Percentiles rank a stretch among this genome's conserved stretches.
Conservation (phyloP, 371 early-diverging fungal species). For the Mortierella sp. region DNA sequence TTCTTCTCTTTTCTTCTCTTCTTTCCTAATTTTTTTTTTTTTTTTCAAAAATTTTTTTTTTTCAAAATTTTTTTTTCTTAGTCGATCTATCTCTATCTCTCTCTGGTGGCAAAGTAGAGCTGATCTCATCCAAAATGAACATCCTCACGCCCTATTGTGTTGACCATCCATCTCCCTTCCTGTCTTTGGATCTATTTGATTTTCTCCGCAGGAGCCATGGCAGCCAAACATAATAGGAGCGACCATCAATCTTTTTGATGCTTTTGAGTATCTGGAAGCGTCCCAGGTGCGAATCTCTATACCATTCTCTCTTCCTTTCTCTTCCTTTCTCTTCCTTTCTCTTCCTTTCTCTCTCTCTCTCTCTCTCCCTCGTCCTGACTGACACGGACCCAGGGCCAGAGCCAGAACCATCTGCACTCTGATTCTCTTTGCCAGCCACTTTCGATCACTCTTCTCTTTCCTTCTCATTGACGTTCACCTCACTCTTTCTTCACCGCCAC, state of each 20-base stretch:
- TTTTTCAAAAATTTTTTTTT: too few relatives aligned
- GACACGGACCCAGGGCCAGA: not conserved
- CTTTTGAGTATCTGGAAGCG: not conserved
- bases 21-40: too few relatives aligned
- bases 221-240: not conserved
- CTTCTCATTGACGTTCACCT: not conserved
- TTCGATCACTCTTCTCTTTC: not conserved
- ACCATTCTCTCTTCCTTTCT: too few relatives aligned
- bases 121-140: not conserved
- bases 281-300: not conserved
- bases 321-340: not conserved
- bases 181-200: not conserved
- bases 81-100: not conserved
- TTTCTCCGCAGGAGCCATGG: too few relatives aligned
- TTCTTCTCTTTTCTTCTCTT: not conserved
- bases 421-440: conserved; percentile 3
- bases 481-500: too few relatives aligned
- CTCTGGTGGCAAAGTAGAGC: not conserved
- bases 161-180: not conserved
- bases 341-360: not conserved
- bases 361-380: conserved; percentile 4
- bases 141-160: not conserved
- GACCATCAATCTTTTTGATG: too few relatives aligned
- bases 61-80: too few relatives aligned
- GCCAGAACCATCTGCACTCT: too few relatives aligned